A percentile compares a stretch with the other conserved stretches of the same genome.
Evolutionary conservation across 2,329 filamentous ascomycete genomes (phyloP).

Genomic region (Epichloe typhina): DNA sequence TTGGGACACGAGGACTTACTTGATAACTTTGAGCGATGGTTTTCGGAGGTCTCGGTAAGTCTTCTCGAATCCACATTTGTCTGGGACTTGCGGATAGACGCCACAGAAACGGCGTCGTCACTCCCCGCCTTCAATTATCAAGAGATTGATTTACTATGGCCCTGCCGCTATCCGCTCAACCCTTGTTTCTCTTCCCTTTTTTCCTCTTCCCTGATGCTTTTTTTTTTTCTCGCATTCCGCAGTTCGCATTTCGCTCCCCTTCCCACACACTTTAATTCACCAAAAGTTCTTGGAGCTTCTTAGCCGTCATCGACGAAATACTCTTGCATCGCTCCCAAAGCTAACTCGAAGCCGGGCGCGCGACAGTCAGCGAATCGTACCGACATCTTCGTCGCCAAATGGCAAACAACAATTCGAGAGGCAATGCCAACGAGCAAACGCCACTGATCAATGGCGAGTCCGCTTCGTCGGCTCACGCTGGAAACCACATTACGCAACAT

Average conservation of each 20-base stretch:
- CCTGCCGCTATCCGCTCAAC: not conserved
- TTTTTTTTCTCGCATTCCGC: not conserved
- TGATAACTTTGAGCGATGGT: not conserved
- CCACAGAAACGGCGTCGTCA: not conserved
- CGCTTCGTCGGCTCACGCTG: conserved; percentile 12
- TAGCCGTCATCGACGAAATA: not conserved
- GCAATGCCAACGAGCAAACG: conserved; percentile 24
- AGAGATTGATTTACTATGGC: not conserved
- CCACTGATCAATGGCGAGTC: conserved; percentile 28
- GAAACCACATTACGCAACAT: conserved; percentile 10
- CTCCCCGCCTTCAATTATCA: not conserved
- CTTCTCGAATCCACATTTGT: not conserved
- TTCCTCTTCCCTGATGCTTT: not conserved
- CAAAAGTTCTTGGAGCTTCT: not conserved
- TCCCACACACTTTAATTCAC: not conserved
- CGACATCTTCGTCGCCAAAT: conserved; percentile 13
- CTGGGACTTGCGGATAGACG: not conserved
- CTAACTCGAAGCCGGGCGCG: not conserved
- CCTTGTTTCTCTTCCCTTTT: not conserved
- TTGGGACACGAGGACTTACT: too few relatives aligned
- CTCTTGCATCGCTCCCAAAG: not conserved
- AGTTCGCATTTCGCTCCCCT: not conserved
- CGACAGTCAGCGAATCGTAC: conserved; percentile 6
- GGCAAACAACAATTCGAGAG: conserved; percentile 19
- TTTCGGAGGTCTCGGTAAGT: conserved; percentile 4